These are phyloP conservation scores for Cenococcum geophilum DNA, from an alignment of 495 filamentous ascomycete genomes.

Conservation along the genomic window DNA sequence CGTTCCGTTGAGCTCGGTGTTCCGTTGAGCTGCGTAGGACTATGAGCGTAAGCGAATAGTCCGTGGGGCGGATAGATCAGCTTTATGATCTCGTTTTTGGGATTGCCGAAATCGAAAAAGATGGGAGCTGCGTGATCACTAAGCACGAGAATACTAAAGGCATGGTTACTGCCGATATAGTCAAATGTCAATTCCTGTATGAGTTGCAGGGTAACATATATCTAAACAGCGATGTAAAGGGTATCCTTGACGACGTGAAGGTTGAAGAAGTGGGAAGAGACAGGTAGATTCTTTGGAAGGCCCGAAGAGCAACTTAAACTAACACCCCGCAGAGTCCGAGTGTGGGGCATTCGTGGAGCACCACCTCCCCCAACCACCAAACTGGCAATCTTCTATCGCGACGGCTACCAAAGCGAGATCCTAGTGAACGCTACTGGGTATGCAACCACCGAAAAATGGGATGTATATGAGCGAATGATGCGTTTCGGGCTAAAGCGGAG, in stretches of 20 bases:
- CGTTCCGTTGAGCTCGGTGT: too few species aligned
- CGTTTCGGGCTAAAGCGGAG: constrained; percentile 28
- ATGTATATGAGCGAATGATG: constrained; percentile 29
- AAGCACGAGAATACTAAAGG: constrained; percentile 36
- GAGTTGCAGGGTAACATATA: constrained; percentile 57
- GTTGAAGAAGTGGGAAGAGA: constrained; percentile 35
- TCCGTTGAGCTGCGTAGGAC: too few species aligned
- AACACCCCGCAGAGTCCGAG: constrained; percentile 35
- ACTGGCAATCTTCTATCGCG: constrained; percentile 47
- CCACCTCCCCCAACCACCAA: constrained; percentile 53
- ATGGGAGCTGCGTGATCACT: constrained; percentile 45
- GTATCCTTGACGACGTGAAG: constrained; percentile 45
- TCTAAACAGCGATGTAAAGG: constrained; percentile 53
- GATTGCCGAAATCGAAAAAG: constrained; percentile 50
- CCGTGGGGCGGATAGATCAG: too few species aligned
- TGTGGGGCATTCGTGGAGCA: constrained; percentile 43
- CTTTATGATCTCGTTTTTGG: constrained; percentile 48
- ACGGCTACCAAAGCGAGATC: constrained; percentile 45
- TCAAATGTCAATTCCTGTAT: constrained; percentile 53
- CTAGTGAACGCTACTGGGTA: constrained; percentile 33
- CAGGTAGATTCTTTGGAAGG: constrained; percentile 6
- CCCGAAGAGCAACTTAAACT: background rate
- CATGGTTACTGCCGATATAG: constrained; percentile 45
- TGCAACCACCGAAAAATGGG: constrained; percentile 21
- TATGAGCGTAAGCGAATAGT: too few species aligned